Conservation (phyloP, 345 rosid genomes). For the Carallia pectinifolia region DNA sequence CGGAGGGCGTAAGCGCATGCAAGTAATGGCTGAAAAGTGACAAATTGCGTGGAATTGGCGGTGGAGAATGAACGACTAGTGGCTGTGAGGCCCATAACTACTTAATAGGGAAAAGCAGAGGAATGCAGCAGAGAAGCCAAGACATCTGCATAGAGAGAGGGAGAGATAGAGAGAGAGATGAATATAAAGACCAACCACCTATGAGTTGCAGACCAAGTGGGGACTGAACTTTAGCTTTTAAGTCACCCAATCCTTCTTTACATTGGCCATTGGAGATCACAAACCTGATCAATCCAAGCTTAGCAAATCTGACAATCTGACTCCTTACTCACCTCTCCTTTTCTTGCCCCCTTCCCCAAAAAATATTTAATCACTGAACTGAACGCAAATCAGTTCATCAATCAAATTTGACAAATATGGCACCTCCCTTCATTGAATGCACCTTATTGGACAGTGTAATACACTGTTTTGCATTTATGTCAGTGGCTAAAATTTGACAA, state of each 20-base stretch:
- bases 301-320: slow-evolving; percentile 23
- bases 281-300: slow-evolving; percentile 27
- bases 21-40: slow-evolving; percentile 24
- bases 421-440: neutral
- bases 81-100: slow-evolving; percentile 34
- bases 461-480: neutral
- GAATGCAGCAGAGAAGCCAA: slow-evolving; percentile 20
- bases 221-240: slow-evolving; percentile 29
- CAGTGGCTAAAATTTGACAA: neutral
- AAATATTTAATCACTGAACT: neutral
- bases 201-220: slow-evolving; percentile 32
- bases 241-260: slow-evolving; percentile 26
- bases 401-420: neutral
- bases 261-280: slow-evolving; percentile 32
- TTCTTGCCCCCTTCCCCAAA: neutral
- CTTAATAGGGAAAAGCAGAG: slow-evolving; percentile 25
- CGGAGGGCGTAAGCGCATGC: slow-evolving; percentile 12
- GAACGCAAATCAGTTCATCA: neutral
- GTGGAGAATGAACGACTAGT: slow-evolving; percentile 31
- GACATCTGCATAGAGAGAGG: slow-evolving; percentile 8
- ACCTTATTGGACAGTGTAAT: slow-evolving; percentile 7
- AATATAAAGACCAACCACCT: neutral
- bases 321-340: neutral
- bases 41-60: slow-evolving; percentile 33
- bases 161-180: neutral